phyloP scores from a whole-genome alignment of 1,139 yeast genomes.

The Blastobotrys illinoisensis region DNA sequence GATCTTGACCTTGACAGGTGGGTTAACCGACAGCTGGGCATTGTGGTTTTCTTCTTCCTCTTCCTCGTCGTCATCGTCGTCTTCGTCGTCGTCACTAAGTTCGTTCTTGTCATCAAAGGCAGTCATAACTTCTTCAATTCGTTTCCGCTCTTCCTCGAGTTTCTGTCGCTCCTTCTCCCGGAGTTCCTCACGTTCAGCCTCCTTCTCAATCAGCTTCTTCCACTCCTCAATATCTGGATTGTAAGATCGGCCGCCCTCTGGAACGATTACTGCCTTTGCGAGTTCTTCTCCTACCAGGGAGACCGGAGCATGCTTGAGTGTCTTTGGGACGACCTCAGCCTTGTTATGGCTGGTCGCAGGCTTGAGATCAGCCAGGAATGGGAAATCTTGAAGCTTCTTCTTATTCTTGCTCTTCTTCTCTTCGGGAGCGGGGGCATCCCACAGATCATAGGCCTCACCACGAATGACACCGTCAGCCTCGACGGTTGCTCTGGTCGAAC shows the following conservation, averaged over 20 bases:
- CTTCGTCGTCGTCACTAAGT: conserved; percentile 45
- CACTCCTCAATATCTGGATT: conserved; percentile 86
- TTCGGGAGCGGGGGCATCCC: conserved; percentile 46
- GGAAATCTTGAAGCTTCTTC: conserved; percentile 15
- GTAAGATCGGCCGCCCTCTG: conserved; percentile 87
- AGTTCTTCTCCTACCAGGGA: conserved; percentile 32
- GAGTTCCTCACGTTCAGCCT: conserved; percentile 59
- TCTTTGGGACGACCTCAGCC: conserved; percentile 29
- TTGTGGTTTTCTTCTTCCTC: conserved; percentile 33
- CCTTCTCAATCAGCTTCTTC: conserved; percentile 65
- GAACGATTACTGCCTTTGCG: conserved; percentile 43
- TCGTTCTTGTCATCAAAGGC: conserved; percentile 39
- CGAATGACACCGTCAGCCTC: conserved; percentile 60
- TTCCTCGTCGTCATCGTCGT: conserved; percentile 44
- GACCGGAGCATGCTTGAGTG: conserved; percentile 53
- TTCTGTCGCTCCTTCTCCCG: conserved; percentile 57
- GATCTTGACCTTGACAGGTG: conserved; percentile 61
- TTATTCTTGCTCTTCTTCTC: conserved; percentile 22
- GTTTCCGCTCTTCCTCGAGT: conserved; percentile 56
- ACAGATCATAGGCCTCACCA: conserved; percentile 54
- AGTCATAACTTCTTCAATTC: conserved; percentile 59
- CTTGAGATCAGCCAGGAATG: conserved; percentile 16
- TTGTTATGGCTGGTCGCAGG: conserved; percentile 17
- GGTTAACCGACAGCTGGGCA: conserved; percentile 57
- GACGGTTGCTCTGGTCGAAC: conserved; percentile 41